Base-by-base conservation (phyloP, 176 grass and related monocot genomes). In the Oryza officinalis region DNA sequence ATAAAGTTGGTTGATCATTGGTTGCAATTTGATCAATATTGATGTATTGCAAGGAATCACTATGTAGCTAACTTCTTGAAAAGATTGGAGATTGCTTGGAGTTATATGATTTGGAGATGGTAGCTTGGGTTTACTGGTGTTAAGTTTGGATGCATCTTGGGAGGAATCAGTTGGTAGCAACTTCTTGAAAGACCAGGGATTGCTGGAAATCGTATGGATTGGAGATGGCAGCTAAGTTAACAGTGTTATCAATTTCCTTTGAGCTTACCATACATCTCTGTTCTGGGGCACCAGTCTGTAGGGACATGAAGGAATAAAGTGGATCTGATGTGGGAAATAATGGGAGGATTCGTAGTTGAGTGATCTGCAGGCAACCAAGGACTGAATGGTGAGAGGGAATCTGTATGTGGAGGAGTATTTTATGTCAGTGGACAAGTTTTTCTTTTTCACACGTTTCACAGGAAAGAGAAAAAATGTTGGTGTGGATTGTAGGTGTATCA, bases 41-140 rank as follows among this genome's bases (percentile, higher is more conserved):
- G 22, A 17, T 27, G 46, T 37, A 15, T 83, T 41, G 17, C 22
- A 63, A 81, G 27, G 27, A 81, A 72, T 35, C 66, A 11, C n/a
- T 73, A 50, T 17, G 41, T 72, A 78, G 69, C 37, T 52, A 78
- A 63, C 37, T 41, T 87, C 75, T 40, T 41, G 18, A 78, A 67
- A 74, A 74, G 12, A 6, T 84, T 32, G 8, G 59, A 20, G 18
- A 20, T 65, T 31, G 59, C 9, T 57, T 6, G 22, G 8, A 31
- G 33, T 79, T 88, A 8, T 64, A 4, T 3, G 38, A n/a, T 81
- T 52, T 54, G 44, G 44, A 68, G 27, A 75, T 69, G 64, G 35
- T 15, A 65, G 23, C 10, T 4, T 77, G 72, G 37, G 26, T 27
- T 33, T 70, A 83, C 40, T n/a, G 45, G 47, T 61, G 75, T 45